Base-by-base conservation (phyloP, 2,329 filamentous ascomycete genomes). In the Penicillium paneum region DNA sequence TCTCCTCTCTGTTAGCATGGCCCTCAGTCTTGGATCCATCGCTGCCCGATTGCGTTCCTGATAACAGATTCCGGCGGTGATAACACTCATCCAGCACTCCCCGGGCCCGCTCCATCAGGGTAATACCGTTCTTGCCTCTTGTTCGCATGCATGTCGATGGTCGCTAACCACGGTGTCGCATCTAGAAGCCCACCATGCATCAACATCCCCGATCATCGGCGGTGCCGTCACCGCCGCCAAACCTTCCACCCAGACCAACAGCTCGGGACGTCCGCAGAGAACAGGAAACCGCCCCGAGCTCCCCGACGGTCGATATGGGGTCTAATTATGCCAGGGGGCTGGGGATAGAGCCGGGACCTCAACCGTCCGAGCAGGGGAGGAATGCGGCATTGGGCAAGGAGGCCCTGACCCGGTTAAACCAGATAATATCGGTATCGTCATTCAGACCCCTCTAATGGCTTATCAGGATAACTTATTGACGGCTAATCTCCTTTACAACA, bases 161-260 rank as follows among this genome's bases (percentile, higher is more conserved):
- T 31, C 42, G 40, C 42, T 52, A 43, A 55, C 26, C 26, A 42
- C 11, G 26, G 8, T 12, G 31, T 24, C n/a, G 38, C 24, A 36
- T 48, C 49, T 46, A 56, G 49, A 28, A 28, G 50, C 26, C 43
- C 66, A 79, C 70, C 65, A 97, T 97, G 92, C 91, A 97, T 83
- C 92, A 96, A 77, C 90, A 92, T 76, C 87, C 89, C 65, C 86
- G 92, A 66, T 83, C 86, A 59, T 87, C 89, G 62, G 82, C 86
- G 72, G 54, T 56, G n/a, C 52, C 61, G 12, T 82, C 85, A 67
- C 82, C 87, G 58, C 91, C 90, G 58, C 86, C 90, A 58, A 86
- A 87, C 65, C 84, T 83, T 66, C 87, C 87, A 45, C 83, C 87
- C 49, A 83, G 87, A 70, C 86, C 88, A 56, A 90, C 89, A 65